Percentiles rank a stretch among this genome's conserved stretches.
phyloP scores from a whole-genome alignment of 2,329 filamentous ascomycete species.

The Pezicula radicicola region DNA sequence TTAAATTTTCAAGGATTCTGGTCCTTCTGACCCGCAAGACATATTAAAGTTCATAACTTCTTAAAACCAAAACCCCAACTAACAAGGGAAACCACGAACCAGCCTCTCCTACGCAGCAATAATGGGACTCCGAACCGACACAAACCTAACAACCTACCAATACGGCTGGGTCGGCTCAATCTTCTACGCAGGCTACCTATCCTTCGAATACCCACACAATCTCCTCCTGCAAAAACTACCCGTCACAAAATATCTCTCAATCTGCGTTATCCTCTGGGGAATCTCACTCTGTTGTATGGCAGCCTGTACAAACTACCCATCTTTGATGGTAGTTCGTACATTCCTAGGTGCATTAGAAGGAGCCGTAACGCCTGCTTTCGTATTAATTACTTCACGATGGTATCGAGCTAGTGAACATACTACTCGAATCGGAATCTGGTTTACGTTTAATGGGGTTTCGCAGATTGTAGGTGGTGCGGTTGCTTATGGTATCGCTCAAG shows the following conservation, averaged over 20 bases:
- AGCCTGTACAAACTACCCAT: slow-evolving; percentile 52
- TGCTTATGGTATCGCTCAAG: slow-evolving; percentile 41
- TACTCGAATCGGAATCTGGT: slow-evolving; percentile 59
- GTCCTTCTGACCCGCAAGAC: too few species aligned
- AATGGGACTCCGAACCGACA: slow-evolving; percentile 33
- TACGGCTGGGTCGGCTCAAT: slow-evolving; percentile 42
- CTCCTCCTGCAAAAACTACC: slow-evolving; percentile 44
- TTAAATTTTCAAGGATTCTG: too few species aligned
- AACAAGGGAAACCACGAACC: too few species aligned
- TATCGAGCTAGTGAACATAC: slow-evolving; percentile 67
- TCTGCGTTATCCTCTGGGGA: slow-evolving; percentile 57
- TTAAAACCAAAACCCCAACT: too few species aligned
- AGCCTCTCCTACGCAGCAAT: slow-evolving; percentile 37
- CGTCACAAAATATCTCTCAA: slow-evolving; percentile 56
- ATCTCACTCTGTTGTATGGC: slow-evolving; percentile 56
- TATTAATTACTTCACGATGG: slow-evolving; percentile 64
- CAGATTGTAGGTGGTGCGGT: slow-evolving; percentile 58
- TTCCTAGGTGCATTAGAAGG: slow-evolving; percentile 64
- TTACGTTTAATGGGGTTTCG: slow-evolving; percentile 59
- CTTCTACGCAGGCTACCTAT: slow-evolving; percentile 35
- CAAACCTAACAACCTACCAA: slow-evolving; percentile 34
- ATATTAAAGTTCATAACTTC: too few species aligned
- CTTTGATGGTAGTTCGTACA: slow-evolving; percentile 59
- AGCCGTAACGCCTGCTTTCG: slow-evolving; percentile 64
- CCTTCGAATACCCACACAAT: slow-evolving; percentile 3